phyloP scores from a whole-genome alignment of 371 early-diverging fungal genomes.

The Smittium culicis region DNA sequence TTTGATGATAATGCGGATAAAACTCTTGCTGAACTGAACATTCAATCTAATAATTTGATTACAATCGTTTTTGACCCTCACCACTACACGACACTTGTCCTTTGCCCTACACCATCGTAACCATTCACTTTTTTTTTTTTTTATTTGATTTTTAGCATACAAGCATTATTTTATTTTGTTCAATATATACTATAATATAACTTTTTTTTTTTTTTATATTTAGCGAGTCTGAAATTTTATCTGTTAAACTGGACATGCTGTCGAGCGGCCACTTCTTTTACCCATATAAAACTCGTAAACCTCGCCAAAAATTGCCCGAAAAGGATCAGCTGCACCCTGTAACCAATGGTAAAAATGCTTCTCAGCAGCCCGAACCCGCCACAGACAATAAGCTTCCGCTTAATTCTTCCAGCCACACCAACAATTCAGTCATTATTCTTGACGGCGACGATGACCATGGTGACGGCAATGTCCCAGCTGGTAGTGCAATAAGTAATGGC shows the following conservation, averaged over 20 bases:
- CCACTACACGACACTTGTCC: not conserved
- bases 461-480: not conserved
- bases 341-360: too few relatives aligned
- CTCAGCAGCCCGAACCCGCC: too few relatives aligned
- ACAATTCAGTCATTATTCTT: too few relatives aligned
- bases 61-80: constrained; percentile 8
- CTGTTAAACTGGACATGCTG: not conserved
- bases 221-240: not conserved
- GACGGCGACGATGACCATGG: constrained; percentile 3
- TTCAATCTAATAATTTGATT: constrained; percentile 1
- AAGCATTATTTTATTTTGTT: not conserved
- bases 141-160: not conserved
- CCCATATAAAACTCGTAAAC: not conserved
- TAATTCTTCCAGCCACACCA: too few relatives aligned
- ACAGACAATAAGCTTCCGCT: too few relatives aligned
- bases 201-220: not conserved
- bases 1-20: constrained; percentile 63
- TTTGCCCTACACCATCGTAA: too few relatives aligned
- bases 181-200: not conserved
- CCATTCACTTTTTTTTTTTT: too few relatives aligned
- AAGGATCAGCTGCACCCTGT: too few relatives aligned
- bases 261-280: not conserved
- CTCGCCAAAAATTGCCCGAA: too few relatives aligned
- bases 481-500: not conserved
- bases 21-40: constrained; percentile 41